Evolutionary conservation across 257 asterid genomes (phyloP).

Genomic region (Nicotiana tomentosiformis): DNA sequence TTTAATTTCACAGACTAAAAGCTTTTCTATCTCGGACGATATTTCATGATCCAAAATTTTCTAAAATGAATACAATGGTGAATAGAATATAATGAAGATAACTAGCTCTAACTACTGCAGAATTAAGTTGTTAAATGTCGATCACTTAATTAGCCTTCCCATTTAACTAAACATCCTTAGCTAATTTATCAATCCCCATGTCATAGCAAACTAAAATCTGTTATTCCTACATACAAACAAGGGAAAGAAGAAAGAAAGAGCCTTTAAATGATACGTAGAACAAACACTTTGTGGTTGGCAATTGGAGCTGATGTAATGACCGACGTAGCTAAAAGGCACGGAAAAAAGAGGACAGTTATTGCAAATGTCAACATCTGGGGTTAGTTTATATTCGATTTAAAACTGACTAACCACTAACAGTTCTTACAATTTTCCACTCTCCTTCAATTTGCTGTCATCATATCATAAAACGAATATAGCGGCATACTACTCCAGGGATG

Average conservation of each 20-base stretch:
- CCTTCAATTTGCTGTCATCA: background rate
- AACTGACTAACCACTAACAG: background rate
- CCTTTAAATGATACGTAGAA: background rate
- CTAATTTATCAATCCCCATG: background rate
- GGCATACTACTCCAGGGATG: too few species aligned
- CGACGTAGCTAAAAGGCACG: background rate
- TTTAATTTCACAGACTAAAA: background rate
- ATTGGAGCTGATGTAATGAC: background rate
- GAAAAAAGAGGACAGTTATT: background rate
- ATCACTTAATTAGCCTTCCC: too few species aligned
- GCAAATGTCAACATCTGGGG: background rate
- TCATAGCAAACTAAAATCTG: background rate
- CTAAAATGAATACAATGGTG: too few species aligned
- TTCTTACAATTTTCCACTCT: background rate
- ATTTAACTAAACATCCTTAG: background rate
- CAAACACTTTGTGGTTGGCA: background rate
- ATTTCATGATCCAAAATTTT: background rate
- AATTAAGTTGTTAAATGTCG: too few species aligned
- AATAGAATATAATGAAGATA: too few species aligned
- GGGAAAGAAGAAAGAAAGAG: background rate
- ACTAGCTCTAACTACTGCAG: too few species aligned
- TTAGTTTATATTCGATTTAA: conserved; percentile 9
- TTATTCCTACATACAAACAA: background rate
- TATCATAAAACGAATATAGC: too few species aligned
- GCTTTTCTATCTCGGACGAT: background rate